Base-by-base conservation (phyloP, 306 rosid species). In the Cucurbita argyrosperma region DNA sequence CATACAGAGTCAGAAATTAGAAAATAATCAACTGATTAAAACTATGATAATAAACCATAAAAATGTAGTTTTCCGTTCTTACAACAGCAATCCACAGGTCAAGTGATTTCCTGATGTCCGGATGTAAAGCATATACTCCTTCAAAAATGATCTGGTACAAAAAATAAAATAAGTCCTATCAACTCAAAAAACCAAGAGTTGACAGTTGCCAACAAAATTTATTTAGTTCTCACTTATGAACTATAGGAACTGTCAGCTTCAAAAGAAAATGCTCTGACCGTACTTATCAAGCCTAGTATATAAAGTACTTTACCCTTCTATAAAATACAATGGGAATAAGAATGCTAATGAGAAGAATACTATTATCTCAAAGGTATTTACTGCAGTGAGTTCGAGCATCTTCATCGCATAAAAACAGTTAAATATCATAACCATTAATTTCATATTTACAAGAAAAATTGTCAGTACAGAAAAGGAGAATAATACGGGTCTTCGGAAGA, bases 61-160 rank as follows among this genome's bases (percentile, higher is more conserved):
- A 74, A 75, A 35, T 10, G 50, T 60, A 75, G 56, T 4, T 52
- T 38, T n/a, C 18, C 23, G 38, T 57, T 37, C 70, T 59, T 72
- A 77, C 76, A 49, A 70, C 76, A 78, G 71, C 72, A 35, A 94
- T 85, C 99, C 99, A 94, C 79, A 94, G 78, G 86, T 94, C 97
- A 68, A 94, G 92, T 50, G 99, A 94, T 80, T 75, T 77, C 83
- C 99, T 84, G 80, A 94, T 91, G 82, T 89, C 88, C 19, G 99
- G 97, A 89, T 94, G 99, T 87, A 94, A 72, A 60, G 99, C 99
- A 89, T 89, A 94, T 75, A 94, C 91, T 76, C 99, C 99, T 91
- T 94, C 99, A 69, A 94, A 89, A 80, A 94, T 89, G 76, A 94
- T 85, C 99, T 94, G 96, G 49, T 74, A 56, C 84, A 80, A 80